phyloP scores from a whole-genome alignment of 2,329 filamentous ascomycete species.

The Paramyrothecium sp. region DNA sequence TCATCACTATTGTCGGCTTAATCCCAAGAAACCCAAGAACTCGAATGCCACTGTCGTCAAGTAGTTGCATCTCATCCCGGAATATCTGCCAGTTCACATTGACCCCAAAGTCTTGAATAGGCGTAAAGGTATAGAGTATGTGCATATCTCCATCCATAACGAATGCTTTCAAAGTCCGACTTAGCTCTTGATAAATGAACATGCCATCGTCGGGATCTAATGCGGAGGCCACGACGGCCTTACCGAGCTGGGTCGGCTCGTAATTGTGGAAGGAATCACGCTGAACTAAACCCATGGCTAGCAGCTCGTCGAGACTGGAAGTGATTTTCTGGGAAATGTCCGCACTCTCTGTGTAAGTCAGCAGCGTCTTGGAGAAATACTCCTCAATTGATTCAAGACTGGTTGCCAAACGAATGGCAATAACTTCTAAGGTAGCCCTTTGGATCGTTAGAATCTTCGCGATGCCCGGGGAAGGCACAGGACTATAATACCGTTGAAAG shows the following conservation, averaged over 20 bases:
- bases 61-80: slow-evolving; percentile 65
- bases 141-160: slow-evolving; percentile 83
- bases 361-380: slow-evolving; percentile 66
- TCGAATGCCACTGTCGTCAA: slow-evolving; percentile 70
- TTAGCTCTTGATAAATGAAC: slow-evolving; percentile 69
- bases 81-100: slow-evolving; percentile 72
- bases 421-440: slow-evolving; percentile 69
- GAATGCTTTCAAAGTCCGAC: slow-evolving; percentile 66
- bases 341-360: slow-evolving; percentile 55
- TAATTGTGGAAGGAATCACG: slow-evolving; percentile 50
- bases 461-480: background rate
- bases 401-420: slow-evolving; percentile 66
- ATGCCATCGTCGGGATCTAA: slow-evolving; percentile 73
- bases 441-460: slow-evolving; percentile 10
- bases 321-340: slow-evolving; percentile 50
- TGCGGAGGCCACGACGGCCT: slow-evolving; percentile 69
- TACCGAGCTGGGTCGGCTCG: slow-evolving; percentile 63
- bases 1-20: slow-evolving; percentile 64
- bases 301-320: slow-evolving; percentile 58
- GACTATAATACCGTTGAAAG: slow-evolving; percentile 55
- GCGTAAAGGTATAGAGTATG: slow-evolving; percentile 74
- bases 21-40: slow-evolving; percentile 68
- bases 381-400: slow-evolving; percentile 64
- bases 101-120: slow-evolving; percentile 57
- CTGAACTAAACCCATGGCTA: slow-evolving; percentile 53